These are phyloP conservation scores for Pythium phragmitis DNA, from an alignment of 352 stramenopile genomes.

Conservation along the genomic window DNA sequence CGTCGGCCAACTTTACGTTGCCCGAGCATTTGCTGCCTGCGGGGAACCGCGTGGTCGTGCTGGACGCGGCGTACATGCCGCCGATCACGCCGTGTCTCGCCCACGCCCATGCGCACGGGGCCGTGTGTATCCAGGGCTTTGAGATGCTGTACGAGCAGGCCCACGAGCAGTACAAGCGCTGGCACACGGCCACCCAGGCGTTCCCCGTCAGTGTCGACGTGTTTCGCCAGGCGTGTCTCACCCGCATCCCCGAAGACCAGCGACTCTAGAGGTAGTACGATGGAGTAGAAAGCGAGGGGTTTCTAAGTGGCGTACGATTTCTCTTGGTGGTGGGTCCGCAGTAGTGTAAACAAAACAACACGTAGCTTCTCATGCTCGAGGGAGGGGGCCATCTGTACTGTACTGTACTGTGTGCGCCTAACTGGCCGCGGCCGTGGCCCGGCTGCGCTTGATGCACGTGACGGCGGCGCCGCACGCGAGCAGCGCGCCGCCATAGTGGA, in stretches of 20 bases:
- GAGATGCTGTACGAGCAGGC: conserved; percentile 99
- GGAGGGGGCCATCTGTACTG: no score
- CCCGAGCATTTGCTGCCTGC: conserved; percentile 57
- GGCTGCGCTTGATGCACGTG: conserved; percentile 42
- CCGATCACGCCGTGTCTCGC: conserved; percentile 92
- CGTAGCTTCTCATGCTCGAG: not conserved
- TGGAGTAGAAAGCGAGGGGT: not conserved
- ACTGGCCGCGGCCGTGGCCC: conserved; percentile 30
- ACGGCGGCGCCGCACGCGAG: conserved; percentile 46
- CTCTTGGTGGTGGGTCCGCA: not conserved
- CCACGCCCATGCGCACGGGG: conserved; percentile 86
- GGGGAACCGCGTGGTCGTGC: conserved; percentile 64
- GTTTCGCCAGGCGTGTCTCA: conserved; percentile 57
- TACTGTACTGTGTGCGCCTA: not conserved
- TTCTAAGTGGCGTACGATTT: not conserved
- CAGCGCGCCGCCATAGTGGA: conserved; percentile 66
- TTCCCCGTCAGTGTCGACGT: conserved; percentile 46
- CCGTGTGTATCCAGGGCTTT: conserved; percentile 92
- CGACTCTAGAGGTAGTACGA: conserved; percentile 29
- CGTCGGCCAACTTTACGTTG: conserved; percentile 79
- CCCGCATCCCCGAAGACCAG: conserved; percentile 52
- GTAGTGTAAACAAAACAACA: not conserved
- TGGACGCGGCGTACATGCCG: conserved; percentile 98
- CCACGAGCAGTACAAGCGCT: conserved; percentile 95
- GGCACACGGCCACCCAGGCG: conserved; percentile 71